Base-by-base conservation (phyloP, 805 yeast species). In the Wickerhamia fluorescens region DNA sequence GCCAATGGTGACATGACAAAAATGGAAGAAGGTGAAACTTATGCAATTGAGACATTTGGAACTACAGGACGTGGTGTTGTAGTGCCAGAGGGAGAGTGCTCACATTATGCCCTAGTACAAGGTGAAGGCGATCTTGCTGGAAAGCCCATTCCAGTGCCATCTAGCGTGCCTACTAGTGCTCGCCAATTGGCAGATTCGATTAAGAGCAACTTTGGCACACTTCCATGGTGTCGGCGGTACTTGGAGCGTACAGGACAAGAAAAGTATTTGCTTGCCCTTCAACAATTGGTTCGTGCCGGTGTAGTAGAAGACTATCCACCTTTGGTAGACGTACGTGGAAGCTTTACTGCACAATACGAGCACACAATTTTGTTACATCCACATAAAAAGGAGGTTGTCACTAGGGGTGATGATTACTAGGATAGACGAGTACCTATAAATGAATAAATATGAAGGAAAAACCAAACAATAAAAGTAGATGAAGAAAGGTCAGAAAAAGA, bases 11-110 rank as follows among this genome's bases (percentile, higher is more conserved):
- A 92, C 53, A 73, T 73, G 56, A 92, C 97, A 7, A 89, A 89
- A 69, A 89, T 92, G 96, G 99, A 92, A 56, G 99, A 92, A 64
- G 96, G 96, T 39, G 98, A 92, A 57, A 79, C 86, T 2, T 89
- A 85, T 66, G 99, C 99, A 36, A 89, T 92, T 49, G 99, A 92
- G 61, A 92, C 99, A 3, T 92, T 92, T 50, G 98, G 98, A 8
- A 74, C 95, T 24, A 92, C 98, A 2, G 99, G 99, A 37, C 73
- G 81, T 35, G 99, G 97, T 20, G 80, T 78, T 44, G 97, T 92
- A 20, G 62, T 78, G 27, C 63, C 76, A 6, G 80, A 76, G 36
- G 98, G 98, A 25, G 98, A 92, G 58, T 81, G 89, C 46, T 87
- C 96, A 9, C 99, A 92, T 60, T 92, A 92, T 51, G 87, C 94